Percentiles rank a stretch among this genome's conserved stretches.
Evolutionary conservation across 371 early-diverging fungal species (phyloP).

Genomic region (Lichtheimia ornata): DNA sequence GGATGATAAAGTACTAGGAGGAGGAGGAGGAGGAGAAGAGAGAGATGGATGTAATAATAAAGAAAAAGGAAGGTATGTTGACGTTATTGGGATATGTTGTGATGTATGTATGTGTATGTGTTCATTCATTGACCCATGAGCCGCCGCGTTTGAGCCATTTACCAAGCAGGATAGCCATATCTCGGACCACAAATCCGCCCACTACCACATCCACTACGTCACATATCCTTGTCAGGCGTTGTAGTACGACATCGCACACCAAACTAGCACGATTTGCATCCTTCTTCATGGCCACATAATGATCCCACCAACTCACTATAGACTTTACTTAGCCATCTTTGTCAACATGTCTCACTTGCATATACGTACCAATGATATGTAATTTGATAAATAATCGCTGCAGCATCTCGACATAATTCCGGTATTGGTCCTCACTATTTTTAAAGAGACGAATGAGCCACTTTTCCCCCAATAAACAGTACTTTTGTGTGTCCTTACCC

Average conservation of each 20-base stretch:
- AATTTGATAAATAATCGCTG: conserved; percentile 36
- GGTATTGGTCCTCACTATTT: conserved; percentile 45
- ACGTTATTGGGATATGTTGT: too few species aligned
- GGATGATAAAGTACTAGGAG: background rate
- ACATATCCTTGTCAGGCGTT: conserved; percentile 38
- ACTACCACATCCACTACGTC: conserved; percentile 34
- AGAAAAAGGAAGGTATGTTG: conserved; percentile 1
- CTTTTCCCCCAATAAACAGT: background rate
- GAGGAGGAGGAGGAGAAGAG: background rate
- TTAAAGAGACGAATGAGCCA: background rate
- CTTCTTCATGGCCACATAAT: conserved; percentile 26
- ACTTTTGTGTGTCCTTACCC: conserved; percentile 20
- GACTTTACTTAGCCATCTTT: too few species aligned
- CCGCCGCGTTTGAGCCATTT: conserved; percentile 57
- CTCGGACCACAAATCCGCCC: conserved; percentile 49
- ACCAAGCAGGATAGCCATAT: conserved; percentile 45
- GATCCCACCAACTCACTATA: conserved; percentile 39
- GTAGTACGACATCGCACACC: conserved; percentile 31
- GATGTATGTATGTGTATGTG: background rate
- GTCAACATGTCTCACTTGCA: background rate
- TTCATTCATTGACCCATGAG: conserved; percentile 51
- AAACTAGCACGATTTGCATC: conserved; percentile 23
- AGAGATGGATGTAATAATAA: background rate
- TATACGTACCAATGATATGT: conserved; percentile 38
- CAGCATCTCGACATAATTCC: conserved; percentile 44